Conservation (phyloP, 2,329 filamentous ascomycete genomes). For the Cercospora beticola region DNA sequence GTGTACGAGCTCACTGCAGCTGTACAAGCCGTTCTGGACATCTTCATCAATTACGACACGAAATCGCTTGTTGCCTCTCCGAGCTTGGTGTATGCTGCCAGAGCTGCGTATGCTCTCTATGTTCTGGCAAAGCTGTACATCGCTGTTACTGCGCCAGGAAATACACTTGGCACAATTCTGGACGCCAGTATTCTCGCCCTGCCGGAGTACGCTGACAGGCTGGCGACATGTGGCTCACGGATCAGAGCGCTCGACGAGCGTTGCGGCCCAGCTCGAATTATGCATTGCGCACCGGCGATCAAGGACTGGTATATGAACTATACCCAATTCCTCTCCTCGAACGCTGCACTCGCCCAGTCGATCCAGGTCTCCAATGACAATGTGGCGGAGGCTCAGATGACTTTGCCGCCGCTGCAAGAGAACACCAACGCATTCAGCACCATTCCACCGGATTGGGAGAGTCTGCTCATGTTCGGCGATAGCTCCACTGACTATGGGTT, state of each 20-base stretch:
- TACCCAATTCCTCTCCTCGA: slow-evolving; percentile 13
- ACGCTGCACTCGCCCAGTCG: slow-evolving; percentile 2
- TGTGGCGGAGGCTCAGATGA: background rate
- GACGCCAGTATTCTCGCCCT: slow-evolving; percentile 29
- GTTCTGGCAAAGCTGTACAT: slow-evolving; percentile 33
- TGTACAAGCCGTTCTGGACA: slow-evolving; percentile 29
- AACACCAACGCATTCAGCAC: background rate
- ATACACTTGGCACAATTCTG: slow-evolving; percentile 32
- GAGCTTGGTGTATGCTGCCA: slow-evolving; percentile 25
- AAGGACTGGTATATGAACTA: slow-evolving; percentile 28
- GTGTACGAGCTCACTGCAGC: slow-evolving; percentile 27
- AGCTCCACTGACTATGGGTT: slow-evolving; percentile 24
- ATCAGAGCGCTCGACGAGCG: slow-evolving; percentile 19
- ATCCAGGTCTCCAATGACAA: background rate
- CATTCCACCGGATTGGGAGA: slow-evolving; percentile 15
- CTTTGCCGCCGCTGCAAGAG: background rate
- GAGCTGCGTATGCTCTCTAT: slow-evolving; percentile 31
- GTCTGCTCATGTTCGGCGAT: slow-evolving; percentile 13
- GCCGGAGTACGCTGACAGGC: slow-evolving; percentile 31
- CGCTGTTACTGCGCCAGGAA: slow-evolving; percentile 29
- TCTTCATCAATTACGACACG: slow-evolving; percentile 19
- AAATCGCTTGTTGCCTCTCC: slow-evolving; percentile 26
- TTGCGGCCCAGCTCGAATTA: slow-evolving; percentile 24
- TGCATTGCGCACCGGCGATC: slow-evolving; percentile 19
- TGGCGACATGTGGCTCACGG: slow-evolving; percentile 15